Evolutionary conservation across 805 yeast genomes (phyloP).

Genomic region (Candida railenensis): DNA sequence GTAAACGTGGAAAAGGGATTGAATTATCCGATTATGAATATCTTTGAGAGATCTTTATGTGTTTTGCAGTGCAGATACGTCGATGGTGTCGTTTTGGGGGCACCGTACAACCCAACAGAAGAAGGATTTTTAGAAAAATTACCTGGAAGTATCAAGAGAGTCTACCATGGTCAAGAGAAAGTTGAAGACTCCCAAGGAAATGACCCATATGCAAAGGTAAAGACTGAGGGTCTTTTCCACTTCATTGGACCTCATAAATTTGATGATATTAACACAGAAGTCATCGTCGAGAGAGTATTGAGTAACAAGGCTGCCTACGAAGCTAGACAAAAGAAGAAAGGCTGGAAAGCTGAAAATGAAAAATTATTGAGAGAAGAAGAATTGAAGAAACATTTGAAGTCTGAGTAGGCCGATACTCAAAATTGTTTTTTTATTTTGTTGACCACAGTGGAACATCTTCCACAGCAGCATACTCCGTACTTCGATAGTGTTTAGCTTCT

Average conservation of each 20-base stretch:
- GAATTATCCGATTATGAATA: conserved; percentile 81
- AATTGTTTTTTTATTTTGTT: neutral
- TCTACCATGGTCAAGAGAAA: conserved; percentile 61
- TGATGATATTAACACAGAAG: conserved; percentile 63
- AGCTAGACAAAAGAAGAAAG: conserved; percentile 84
- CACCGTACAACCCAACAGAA: conserved; percentile 53
- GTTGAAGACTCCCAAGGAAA: conserved; percentile 16
- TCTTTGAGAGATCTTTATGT: conserved; percentile 82
- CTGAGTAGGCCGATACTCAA: neutral
- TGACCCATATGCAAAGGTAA: conserved; percentile 38
- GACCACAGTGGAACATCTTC: too few species aligned
- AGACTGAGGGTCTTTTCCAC: conserved; percentile 33
- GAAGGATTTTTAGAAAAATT: conserved; percentile 36
- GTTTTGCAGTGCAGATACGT: conserved; percentile 85
- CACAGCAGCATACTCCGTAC: too few species aligned
- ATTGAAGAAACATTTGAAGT: neutral
- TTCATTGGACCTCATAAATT: conserved; percentile 55
- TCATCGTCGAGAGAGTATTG: conserved; percentile 74
- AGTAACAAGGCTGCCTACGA: conserved; percentile 68
- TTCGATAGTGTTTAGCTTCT: too few species aligned
- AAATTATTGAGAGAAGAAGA: conserved; percentile 24
- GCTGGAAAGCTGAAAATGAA: conserved; percentile 65
- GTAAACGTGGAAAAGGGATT: conserved; percentile 58
- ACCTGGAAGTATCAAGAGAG: conserved; percentile 36
- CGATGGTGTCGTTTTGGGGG: conserved; percentile 73